These are phyloP conservation scores for Metroxylon sagu DNA, from an alignment of 176 grass and related monocot species.

Conservation along the genomic window DNA sequence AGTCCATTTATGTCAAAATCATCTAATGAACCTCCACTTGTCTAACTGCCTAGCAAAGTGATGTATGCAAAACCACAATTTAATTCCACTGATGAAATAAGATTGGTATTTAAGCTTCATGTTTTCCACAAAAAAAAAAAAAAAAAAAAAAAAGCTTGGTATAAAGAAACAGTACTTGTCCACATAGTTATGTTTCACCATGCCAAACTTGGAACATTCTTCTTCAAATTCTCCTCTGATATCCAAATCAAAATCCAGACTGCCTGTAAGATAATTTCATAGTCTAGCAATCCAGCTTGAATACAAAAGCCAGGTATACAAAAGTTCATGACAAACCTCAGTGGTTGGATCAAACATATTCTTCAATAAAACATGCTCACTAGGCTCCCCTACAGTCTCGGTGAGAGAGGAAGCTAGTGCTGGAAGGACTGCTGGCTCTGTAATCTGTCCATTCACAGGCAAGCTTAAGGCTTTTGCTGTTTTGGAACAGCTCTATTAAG, in stretches of 20 bases:
- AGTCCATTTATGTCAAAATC: too few species aligned
- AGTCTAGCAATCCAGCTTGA: neutral
- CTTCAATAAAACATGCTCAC: constrained; percentile 7
- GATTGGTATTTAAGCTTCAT: neutral
- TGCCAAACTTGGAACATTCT: constrained; percentile 73
- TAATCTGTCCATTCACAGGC: neutral
- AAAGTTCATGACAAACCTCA: constrained; percentile 3
- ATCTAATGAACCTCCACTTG: neutral
- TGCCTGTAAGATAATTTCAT: constrained; percentile 21
- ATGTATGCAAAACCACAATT: neutral
- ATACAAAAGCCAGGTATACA: too few species aligned
- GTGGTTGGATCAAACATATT: constrained; percentile 21
- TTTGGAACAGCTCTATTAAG: neutral
- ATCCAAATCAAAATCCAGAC: constrained; percentile 86
- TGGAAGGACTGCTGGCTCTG: neutral
- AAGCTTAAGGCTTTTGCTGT: neutral
- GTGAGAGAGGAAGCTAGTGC: neutral
- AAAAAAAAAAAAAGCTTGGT: too few species aligned
- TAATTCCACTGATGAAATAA: neutral
- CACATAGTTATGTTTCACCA: constrained; percentile 68
- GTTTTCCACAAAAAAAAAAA: neutral
- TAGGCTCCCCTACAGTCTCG: neutral
- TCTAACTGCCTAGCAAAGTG: neutral
- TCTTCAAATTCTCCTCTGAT: constrained; percentile 79
- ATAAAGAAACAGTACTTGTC: constrained; percentile 52